Evolutionary conservation across 805 yeast genomes (phyloP).

Genomic region (Schizosaccharomyces octosporus): DNA sequence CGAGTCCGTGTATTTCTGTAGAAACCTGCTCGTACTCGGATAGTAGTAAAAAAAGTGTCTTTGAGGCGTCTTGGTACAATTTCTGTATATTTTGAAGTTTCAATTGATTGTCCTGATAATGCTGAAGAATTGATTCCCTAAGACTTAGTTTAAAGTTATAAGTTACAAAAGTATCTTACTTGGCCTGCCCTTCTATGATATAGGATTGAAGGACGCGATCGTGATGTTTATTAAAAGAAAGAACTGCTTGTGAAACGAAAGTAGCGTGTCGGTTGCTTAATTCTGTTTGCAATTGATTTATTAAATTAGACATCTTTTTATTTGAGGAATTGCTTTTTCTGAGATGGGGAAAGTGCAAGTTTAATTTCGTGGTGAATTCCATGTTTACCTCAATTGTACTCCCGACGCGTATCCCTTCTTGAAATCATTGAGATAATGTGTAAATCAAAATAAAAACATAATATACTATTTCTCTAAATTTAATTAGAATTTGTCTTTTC

Average conservation of each 20-base stretch:
- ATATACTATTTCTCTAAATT: not conserved
- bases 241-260: not conserved
- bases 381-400: not conserved
- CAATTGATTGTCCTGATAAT: not conserved
- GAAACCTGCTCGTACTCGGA: not conserved
- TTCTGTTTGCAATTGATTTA: not conserved
- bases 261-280: not conserved
- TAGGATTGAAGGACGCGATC: slow-evolving; percentile 13
- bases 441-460: not conserved
- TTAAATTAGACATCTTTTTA: not conserved
- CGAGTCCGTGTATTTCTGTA: too few species aligned
- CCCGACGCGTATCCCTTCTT: not conserved
- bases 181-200: not conserved
- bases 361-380: too few species aligned
- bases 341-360: too few species aligned
- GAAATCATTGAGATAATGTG: not conserved
- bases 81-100: not conserved
- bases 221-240: not conserved
- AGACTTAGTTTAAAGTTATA: not conserved
- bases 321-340: not conserved
- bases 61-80: not conserved
- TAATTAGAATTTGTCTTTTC: too few species aligned
- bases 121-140: not conserved
- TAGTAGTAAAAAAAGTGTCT: not conserved
- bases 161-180: not conserved